These are phyloP conservation scores for Auricularia sp. DNA, from an alignment of 768 basidiomycete species.

Conservation along the genomic window DNA sequence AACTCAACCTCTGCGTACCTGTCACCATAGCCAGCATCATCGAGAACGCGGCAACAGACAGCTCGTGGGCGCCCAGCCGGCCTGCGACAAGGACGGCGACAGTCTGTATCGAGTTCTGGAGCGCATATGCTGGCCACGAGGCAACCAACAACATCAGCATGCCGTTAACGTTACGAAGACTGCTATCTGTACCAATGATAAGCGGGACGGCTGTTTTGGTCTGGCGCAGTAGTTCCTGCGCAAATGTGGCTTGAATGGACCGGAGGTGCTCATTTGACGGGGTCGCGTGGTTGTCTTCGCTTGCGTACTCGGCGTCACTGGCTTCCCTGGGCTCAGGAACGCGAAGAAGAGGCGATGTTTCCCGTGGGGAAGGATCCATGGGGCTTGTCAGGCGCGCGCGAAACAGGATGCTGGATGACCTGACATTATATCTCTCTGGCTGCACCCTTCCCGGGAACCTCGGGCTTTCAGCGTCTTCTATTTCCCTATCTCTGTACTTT, in stretches of 20 bases:
- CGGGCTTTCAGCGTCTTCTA: not conserved
- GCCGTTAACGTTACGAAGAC: not conserved
- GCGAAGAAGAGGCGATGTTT: not conserved
- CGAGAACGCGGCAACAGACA: conserved; percentile 63
- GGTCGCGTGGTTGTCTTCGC: not conserved
- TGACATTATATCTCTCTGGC: not conserved
- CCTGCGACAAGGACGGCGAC: conserved; percentile 52
- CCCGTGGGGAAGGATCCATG: not conserved
- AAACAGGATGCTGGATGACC: not conserved
- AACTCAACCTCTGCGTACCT: conserved; percentile 39
- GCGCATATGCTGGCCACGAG: conserved; percentile 31
- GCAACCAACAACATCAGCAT: not conserved
- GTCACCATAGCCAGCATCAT: conserved; percentile 73
- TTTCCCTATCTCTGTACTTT: conserved; percentile 2
- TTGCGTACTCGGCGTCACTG: not conserved
- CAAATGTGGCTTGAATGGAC: not conserved
- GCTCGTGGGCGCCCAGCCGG: conserved; percentile 55
- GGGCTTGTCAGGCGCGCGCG: not conserved
- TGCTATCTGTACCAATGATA: conserved; percentile 2
- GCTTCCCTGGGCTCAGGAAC: not conserved
- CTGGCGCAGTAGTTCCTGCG: not conserved
- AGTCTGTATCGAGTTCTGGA: conserved; percentile 69
- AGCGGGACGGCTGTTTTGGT: not conserved
- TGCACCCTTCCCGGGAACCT: not conserved
- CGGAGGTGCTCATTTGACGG: not conserved